A percentile compares a stretch with the other conserved stretches of the same genome.
Evolutionary conservation across 345 rosid genomes (phyloP).

Genomic region (Moricandia arvensis): DNA sequence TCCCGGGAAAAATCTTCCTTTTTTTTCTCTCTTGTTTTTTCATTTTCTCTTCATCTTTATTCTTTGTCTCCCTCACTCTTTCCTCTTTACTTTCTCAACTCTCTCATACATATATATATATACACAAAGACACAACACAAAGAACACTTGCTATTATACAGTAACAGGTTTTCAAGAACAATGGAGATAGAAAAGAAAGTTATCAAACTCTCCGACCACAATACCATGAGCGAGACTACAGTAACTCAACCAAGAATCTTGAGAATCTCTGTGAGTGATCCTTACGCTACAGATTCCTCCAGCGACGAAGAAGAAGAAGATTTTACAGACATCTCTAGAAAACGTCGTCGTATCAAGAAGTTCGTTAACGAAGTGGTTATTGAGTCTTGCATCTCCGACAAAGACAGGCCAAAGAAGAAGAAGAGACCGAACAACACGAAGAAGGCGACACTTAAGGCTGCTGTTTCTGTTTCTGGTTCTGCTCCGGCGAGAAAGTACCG

Average conservation of each 20-base stretch:
- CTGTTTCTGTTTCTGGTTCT: not conserved
- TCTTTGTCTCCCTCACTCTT: constrained; percentile 5
- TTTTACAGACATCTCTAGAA: not conserved
- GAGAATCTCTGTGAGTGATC: constrained; percentile 71
- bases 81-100: not conserved
- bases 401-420: not conserved
- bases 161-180: constrained; percentile 22
- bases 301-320: constrained; percentile 80
- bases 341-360: constrained; percentile 49
- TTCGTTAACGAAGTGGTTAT: constrained; percentile 69
- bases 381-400: constrained; percentile 34
- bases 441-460: no score
- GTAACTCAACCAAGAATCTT: constrained; percentile 42
- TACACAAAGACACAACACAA: constrained; percentile 13
- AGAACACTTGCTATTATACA: constrained; percentile 33
- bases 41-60: not conserved
- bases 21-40: no score
- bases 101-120: not conserved
- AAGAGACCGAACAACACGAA: constrained; percentile 16
- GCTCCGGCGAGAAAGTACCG: constrained; percentile 55
- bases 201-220: constrained; percentile 52
- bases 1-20: constrained; percentile 22
- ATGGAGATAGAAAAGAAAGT: constrained; percentile 34
- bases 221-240: constrained; percentile 22
- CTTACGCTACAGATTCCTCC: constrained; percentile 94